Percentiles rank a stretch among this genome's conserved stretches.
Evolutionary conservation across 139 green algal species (phyloP).

Genomic region (Tetradesmus obliquus): DNA sequence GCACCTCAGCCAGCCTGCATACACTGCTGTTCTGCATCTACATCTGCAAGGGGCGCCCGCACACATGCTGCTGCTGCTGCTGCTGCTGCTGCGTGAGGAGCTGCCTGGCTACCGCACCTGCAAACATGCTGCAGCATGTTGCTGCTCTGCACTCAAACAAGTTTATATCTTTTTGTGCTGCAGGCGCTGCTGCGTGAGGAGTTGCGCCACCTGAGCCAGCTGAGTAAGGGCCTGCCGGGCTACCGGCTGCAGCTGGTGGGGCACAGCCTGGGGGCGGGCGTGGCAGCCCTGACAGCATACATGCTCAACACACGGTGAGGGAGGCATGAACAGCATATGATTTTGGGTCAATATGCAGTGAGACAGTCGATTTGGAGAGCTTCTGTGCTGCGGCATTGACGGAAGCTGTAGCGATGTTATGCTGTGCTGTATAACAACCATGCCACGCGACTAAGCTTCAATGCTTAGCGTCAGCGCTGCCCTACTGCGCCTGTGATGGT

Average conservation of each 20-base stretch:
- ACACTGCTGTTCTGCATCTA: background rate
- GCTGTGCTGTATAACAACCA: too few species aligned
- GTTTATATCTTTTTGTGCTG: background rate
- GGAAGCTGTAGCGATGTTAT: too few species aligned
- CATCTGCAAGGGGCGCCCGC: too few species aligned
- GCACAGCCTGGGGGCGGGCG: slow-evolving; percentile 30
- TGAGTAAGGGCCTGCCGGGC: background rate
- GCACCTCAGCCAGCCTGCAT: background rate
- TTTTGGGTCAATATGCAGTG: too few species aligned
- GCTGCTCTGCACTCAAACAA: too few species aligned
- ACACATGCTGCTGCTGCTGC: background rate
- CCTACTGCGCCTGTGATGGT: background rate
- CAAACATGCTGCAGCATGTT: background rate
- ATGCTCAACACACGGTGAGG: slow-evolving; percentile 38
- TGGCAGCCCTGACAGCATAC: slow-evolving; percentile 19
- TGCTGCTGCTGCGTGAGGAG: background rate
- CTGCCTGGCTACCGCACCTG: too few species aligned
- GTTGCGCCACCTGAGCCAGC: background rate
- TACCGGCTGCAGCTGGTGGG: slow-evolving; percentile 32
- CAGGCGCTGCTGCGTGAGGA: slow-evolving; percentile 36
- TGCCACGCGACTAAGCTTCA: too few species aligned
- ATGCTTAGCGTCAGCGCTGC: background rate
- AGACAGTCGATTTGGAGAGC: too few species aligned
- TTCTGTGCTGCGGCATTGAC: too few species aligned
- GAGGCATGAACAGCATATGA: background rate